Evolutionary conservation across 371 early-diverging fungal species (phyloP).

Genomic region (Phascolomyces articulosus): DNA sequence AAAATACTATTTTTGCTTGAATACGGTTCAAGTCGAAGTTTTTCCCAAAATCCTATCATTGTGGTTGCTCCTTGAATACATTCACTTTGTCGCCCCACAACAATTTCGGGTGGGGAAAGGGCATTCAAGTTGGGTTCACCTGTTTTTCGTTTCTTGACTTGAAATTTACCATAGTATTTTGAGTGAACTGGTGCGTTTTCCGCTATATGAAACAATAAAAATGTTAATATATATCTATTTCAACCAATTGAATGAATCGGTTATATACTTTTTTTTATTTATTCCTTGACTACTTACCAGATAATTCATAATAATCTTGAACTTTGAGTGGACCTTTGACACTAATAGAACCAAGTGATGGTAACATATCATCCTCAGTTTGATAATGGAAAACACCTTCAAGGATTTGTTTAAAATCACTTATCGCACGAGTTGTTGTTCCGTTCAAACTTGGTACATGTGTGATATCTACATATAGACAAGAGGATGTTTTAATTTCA

Average conservation of each 20-base stretch:
- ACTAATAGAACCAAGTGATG: conserved; percentile 39
- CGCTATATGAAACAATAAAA: conserved; percentile 1
- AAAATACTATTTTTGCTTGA: conserved; percentile 53
- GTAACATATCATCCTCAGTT: conserved; percentile 19
- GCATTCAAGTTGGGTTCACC: conserved; percentile 52
- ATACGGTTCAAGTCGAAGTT: conserved; percentile 60
- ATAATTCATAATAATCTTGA: conserved; percentile 49
- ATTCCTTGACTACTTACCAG: conserved; percentile 26
- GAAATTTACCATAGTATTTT: conserved; percentile 62
- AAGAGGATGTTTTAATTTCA: too few species aligned
- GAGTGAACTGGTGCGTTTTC: conserved; percentile 60
- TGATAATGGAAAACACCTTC: conserved; percentile 38
- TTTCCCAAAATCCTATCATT: conserved; percentile 64
- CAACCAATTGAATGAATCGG: too few species aligned
- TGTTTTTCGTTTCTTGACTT: conserved; percentile 61
- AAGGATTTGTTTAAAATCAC: conserved; percentile 50
- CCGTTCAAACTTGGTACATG: conserved; percentile 18
- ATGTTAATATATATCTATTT: neutral
- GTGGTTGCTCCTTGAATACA: conserved; percentile 58
- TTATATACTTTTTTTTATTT: neutral
- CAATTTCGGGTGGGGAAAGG: conserved; percentile 56
- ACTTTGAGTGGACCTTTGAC: conserved; percentile 50
- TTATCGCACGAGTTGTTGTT: conserved; percentile 16
- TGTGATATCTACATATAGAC: conserved; percentile 7
- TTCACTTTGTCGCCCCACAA: conserved; percentile 60